Percentiles rank a stretch among this genome's conserved stretches.
These are phyloP conservation scores for Lecanicillium sp. DNA, from an alignment of 2,329 filamentous ascomycete genomes.

Conservation along the genomic window DNA sequence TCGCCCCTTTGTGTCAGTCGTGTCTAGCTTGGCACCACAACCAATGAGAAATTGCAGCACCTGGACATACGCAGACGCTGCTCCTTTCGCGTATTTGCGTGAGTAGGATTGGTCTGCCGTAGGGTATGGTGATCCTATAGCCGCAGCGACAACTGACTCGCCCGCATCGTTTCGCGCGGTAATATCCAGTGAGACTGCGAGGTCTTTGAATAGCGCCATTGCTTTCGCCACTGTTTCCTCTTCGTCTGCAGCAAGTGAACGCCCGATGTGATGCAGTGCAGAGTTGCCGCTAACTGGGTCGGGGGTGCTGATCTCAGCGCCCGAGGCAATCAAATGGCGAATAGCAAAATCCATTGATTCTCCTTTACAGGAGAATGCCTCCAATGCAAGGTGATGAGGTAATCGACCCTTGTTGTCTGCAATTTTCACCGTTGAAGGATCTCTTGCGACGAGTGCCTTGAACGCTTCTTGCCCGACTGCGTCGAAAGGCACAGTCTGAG, in stretches of 20 bases:
- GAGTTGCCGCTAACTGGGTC: constrained; percentile 7
- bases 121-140: not conserved
- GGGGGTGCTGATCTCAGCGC: constrained; percentile 9
- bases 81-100: not conserved
- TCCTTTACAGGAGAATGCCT: not conserved
- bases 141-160: not conserved
- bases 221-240: not conserved
- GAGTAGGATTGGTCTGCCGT: not conserved
- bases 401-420: not conserved
- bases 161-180: not conserved
- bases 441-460: not conserved
- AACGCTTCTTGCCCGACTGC: not conserved
- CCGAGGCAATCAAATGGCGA: constrained; percentile 8
- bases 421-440: not conserved
- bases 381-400: not conserved
- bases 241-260: not conserved
- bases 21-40: constrained; percentile 10
- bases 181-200: not conserved
- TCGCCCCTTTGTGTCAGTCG: constrained; percentile 11
- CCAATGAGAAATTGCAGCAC: not conserved
- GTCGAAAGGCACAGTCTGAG: not conserved
- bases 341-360: constrained; percentile 1
- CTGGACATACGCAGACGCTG: not conserved
- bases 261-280: constrained; percentile 7
- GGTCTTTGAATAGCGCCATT: constrained; percentile 5